These are phyloP conservation scores for Solanum pinnatisectum DNA, from an alignment of 257 asterid species.

Conservation along the genomic window DNA sequence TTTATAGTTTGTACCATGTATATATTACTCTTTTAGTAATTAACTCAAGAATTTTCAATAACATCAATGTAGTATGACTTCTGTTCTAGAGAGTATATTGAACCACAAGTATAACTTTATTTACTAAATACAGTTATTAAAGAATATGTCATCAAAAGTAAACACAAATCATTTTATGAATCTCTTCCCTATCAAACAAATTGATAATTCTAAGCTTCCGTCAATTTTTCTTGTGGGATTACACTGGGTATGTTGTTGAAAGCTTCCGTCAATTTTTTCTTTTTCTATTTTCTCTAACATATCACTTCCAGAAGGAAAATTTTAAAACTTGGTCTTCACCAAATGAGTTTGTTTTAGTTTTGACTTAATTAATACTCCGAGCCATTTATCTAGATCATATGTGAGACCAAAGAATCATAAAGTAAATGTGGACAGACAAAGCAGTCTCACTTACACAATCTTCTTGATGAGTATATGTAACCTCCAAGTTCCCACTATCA, in stretches of 20 bases:
- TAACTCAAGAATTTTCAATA: neutral
- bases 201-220: neutral
- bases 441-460: constrained; percentile 54
- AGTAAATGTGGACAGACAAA: neutral
- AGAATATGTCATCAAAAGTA: neutral
- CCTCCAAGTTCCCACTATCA: constrained; percentile 82
- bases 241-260: neutral
- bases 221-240: neutral
- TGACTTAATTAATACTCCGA: neutral
- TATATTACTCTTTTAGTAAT: neutral
- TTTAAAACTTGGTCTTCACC: neutral
- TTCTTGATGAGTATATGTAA: constrained; percentile 76
- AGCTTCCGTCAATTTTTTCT: neutral
- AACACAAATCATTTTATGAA: neutral
- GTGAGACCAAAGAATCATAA: neutral
- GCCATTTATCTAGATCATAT: neutral
- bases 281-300: neutral
- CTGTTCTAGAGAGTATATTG: neutral
- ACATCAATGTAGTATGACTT: neutral
- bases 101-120: neutral
- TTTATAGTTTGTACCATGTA: neutral
- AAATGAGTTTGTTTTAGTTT: neutral
- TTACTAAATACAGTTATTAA: neutral
- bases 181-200: neutral
- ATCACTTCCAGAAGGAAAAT: neutral